phyloP scores from a whole-genome alignment of 257 asterid genomes.

The Craterostigma plantagineum region DNA sequence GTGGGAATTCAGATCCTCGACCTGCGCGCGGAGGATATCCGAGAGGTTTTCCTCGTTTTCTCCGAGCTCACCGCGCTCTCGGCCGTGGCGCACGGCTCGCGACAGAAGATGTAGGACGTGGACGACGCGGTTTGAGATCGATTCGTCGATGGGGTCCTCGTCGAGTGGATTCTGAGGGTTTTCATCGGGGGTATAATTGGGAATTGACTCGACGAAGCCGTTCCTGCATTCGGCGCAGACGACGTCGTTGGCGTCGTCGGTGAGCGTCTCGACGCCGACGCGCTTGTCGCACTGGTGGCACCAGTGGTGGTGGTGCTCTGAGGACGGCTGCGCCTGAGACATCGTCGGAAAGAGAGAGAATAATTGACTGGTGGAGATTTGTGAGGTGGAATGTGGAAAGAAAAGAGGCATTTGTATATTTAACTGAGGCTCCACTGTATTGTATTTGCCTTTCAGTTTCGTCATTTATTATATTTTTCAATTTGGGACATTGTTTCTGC shows the following conservation, averaged over 20 bases:
- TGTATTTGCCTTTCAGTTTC: no score
- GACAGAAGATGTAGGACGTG: slow-evolving; percentile 67
- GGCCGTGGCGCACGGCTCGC: slow-evolving; percentile 53
- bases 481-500: no score
- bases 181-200: slow-evolving; percentile 14
- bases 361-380: no score
- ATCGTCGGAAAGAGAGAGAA: no score
- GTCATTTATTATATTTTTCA: no score
- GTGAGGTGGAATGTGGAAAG: no score
- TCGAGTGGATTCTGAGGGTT: slow-evolving; percentile 9
- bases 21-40: slow-evolving; percentile 61
- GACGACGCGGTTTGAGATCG: slow-evolving; percentile 34
- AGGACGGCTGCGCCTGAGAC: slow-evolving; percentile 10
- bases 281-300: slow-evolving; percentile 86
- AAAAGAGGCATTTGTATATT: no score
- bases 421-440: no score
- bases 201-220: slow-evolving; percentile 64
- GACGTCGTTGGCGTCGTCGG: slow-evolving; percentile 57
- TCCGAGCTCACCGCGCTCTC: slow-evolving; percentile 40
- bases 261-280: slow-evolving; percentile 52
- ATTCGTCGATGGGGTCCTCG: slow-evolving; percentile 26
- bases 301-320: slow-evolving; percentile 50
- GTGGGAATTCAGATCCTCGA: background rate
- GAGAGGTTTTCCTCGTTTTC: slow-evolving; percentile 51
- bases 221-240: slow-evolving; percentile 71